Conservation (phyloP, 2,329 filamentous ascomycete species). For the Amauroascus verrucosus region DNA sequence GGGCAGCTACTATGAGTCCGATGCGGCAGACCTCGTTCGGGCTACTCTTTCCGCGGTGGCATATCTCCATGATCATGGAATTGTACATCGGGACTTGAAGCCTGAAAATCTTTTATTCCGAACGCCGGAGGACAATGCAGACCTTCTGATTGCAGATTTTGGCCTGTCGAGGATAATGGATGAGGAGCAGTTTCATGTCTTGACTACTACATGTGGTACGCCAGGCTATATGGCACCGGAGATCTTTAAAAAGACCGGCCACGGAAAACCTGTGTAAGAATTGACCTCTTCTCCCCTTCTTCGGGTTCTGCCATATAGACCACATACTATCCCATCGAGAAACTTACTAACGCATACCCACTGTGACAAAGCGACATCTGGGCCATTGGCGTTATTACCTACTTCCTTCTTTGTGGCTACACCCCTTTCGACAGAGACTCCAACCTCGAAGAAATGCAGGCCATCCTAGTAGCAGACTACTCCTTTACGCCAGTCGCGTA, state of each 20-base stretch:
- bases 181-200: conserved; percentile 92
- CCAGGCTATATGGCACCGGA: conserved; percentile 99
- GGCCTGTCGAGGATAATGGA: conserved; percentile 96
- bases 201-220: conserved; percentile 95
- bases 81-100: conserved; percentile 95
- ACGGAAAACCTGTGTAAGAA: conserved; percentile 81
- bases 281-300: background rate
- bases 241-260: conserved; percentile 97
- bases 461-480: conserved; percentile 93
- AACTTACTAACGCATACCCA: conserved; percentile 7
- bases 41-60: conserved; percentile 94
- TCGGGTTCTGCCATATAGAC: background rate
- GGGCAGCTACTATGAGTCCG: conserved; percentile 95
- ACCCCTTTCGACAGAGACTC: conserved; percentile 96
- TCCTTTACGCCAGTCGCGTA: conserved; percentile 89
- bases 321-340: background rate
- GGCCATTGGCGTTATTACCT: conserved; percentile 97
- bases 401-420: conserved; percentile 95
- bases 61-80: conserved; percentile 96
- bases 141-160: conserved; percentile 94
- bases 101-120: conserved; percentile 95
- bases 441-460: conserved; percentile 99
- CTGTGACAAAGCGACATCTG: conserved; percentile 61
- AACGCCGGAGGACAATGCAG: conserved; percentile 94
- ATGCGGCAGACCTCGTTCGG: conserved; percentile 89